phyloP scores from a whole-genome alignment of 805 yeast genomes.

The Metschnikowia matae region DNA sequence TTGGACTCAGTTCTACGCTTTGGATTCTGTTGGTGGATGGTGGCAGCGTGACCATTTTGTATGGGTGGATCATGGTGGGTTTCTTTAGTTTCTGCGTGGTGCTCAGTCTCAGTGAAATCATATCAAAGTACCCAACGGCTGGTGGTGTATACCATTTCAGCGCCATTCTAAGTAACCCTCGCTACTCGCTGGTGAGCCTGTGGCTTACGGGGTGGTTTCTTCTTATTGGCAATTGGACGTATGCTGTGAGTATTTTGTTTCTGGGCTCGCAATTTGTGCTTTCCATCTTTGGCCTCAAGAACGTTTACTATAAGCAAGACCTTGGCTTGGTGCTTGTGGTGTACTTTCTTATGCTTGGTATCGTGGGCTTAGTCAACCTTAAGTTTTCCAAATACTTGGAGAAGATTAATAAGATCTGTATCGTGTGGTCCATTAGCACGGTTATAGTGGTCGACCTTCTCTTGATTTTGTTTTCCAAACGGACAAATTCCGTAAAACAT shows the following conservation, averaged over 20 bases:
- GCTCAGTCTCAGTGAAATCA: conserved; percentile 70
- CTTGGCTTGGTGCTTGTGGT: conserved; percentile 52
- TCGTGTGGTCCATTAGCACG: conserved; percentile 72
- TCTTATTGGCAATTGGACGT: conserved; percentile 72
- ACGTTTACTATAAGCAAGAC: conserved; percentile 56
- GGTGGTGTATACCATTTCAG: conserved; percentile 76
- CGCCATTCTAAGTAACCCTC: conserved; percentile 60
- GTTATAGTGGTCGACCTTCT: conserved; percentile 64
- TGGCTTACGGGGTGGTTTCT: conserved; percentile 81
- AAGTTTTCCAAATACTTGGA: conserved; percentile 59
- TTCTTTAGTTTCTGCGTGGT: conserved; percentile 62
- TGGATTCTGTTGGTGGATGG: conserved; percentile 72
- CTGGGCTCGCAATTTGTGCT: conserved; percentile 74
- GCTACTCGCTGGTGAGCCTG: conserved; percentile 53
- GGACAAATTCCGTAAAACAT: conserved; percentile 54
- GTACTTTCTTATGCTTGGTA: conserved; percentile 50
- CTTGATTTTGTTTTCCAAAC: conserved; percentile 52
- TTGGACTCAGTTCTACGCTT: conserved; percentile 71
- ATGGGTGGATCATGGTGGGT: conserved; percentile 70
- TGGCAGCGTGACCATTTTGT: conserved; percentile 68
- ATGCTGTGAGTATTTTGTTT: conserved; percentile 67
- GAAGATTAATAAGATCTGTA: conserved; percentile 60
- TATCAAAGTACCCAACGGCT: conserved; percentile 72
- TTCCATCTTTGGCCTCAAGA: conserved; percentile 59
- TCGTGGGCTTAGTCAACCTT: conserved; percentile 62